Evolutionary conservation across 2,329 filamentous ascomycete species (phyloP).

Genomic region (Nothophoma quercina): DNA sequence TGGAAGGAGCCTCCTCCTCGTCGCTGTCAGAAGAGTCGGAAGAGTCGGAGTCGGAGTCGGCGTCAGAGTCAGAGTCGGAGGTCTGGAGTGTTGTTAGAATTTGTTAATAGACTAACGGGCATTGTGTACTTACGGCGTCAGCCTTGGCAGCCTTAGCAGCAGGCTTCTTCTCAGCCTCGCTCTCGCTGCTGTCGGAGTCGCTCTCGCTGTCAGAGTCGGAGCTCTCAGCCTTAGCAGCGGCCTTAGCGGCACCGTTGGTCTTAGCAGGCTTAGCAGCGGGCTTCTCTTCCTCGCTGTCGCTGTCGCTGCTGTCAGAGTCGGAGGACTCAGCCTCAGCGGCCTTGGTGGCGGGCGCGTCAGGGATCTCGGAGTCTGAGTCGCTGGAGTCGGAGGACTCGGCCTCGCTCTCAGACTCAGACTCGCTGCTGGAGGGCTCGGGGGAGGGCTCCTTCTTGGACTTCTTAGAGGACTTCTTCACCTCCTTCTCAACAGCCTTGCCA

Average conservation of each 20-base stretch:
- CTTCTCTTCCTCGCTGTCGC: slow-evolving; percentile 35
- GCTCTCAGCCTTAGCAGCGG: slow-evolving; percentile 34
- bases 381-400: slow-evolving; percentile 30
- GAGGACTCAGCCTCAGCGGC: slow-evolving; percentile 49
- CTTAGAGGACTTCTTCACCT: slow-evolving; percentile 59
- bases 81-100: slow-evolving; percentile 37
- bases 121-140: slow-evolving; percentile 28
- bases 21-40: slow-evolving; percentile 42
- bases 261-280: slow-evolving; percentile 35
- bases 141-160: slow-evolving; percentile 25
- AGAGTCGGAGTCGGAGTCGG: slow-evolving; percentile 48
- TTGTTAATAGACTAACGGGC: not conserved
- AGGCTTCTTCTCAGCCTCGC: slow-evolving; percentile 25
- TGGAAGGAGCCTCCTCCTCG: slow-evolving; percentile 62
- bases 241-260: slow-evolving; percentile 25
- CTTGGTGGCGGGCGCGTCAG: slow-evolving; percentile 44
- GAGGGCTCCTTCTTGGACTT: slow-evolving; percentile 59
- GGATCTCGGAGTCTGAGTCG: slow-evolving; percentile 46
- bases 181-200: slow-evolving; percentile 29
- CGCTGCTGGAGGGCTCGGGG: slow-evolving; percentile 48
- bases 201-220: slow-evolving; percentile 43
- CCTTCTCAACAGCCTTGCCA: slow-evolving; percentile 52
- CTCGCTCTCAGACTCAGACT: slow-evolving; percentile 42
- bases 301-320: slow-evolving; percentile 43
- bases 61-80: slow-evolving; percentile 47